Base-by-base conservation (phyloP, 345 rosid species). In the Firmiana major region DNA sequence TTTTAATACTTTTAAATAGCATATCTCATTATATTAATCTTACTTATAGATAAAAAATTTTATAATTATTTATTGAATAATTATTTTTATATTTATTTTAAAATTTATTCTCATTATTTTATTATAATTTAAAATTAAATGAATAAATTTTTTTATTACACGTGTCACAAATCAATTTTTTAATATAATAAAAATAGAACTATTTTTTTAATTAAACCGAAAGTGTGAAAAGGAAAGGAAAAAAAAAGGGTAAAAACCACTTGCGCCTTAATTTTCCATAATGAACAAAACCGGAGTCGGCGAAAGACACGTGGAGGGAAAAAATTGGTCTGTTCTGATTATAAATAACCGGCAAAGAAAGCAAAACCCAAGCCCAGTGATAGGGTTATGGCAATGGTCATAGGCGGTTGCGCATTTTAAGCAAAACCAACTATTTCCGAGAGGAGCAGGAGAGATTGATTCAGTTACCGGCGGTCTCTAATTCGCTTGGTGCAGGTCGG, bases 401-500 rank as follows among this genome's bases (percentile, higher is more conserved):
- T 51, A 12, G 59, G 5, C 13, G 16, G 7, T 22, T 9, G 3
- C 15, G 21, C 57, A 8, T 9, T 45, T 43, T 34, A 1, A 6
- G 13, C 21, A 28, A 74, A 45, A 60, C 43, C 10, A 43, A 34
- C 43, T 17, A 46, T 24, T 24, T 28, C 55, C 16, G 60, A 9
- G 26, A 15, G 15, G 55, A 13, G n/a, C 16, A 6, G 68, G 21
- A 26, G 40, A 19, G 78, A 49, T 69, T 80, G 79, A 69, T 84
- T 86, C 75, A 67, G 75, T 90, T 77, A 83, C 88, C 89, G 90
- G 89, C 91, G 92, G 92, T 74, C 86, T 92, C 97, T 80, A 86
- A 94, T 87, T 94, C 97, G 97, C 98, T 92, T 94, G 98, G 94
- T 94, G 97, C 97, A 94, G 94, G 92, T 92, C 97, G 97, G 98